Evolutionary conservation across 495 filamentous ascomycete genomes (phyloP), one percentile per base, ranked within the genome.

Genomic region (Trichoderma asperelloides): DNA sequence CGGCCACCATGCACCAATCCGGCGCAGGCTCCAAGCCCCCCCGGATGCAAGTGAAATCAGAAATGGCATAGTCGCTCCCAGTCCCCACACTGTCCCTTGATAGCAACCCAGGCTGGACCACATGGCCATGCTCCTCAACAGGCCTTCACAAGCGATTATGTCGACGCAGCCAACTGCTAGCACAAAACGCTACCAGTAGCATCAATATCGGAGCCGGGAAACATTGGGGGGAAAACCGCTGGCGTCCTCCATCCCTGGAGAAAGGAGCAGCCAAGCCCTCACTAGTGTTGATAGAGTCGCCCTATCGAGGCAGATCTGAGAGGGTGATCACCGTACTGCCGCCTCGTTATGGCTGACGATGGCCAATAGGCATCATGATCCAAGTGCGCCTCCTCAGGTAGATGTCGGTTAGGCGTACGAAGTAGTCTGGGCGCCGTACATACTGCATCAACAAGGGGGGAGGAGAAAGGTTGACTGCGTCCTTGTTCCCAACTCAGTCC

Each of bases 241-340:
- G 33, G 55, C 25, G 55, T 60, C 55, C 15, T 60, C 55, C 55
- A 30, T 60, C 55, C 55, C 30, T 1, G 55, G 43, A 47, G 43
- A 47, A n/a, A 60, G 23, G 55, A 60, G 27, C 8, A 25, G 55
- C 55, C 49, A 55, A 55, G 49, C 3, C 49, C 21, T 60, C 55
- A 13, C 23, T 60, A 30, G 27, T 25, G 55, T 12, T 60, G 11
- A 25, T 27, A 11, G 49, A 27, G 8, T 60, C 55, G 55, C 55
- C 55, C 55, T 60, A 60, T 60, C 55, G 55, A 60, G 55, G 55
- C 55, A 60, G 55, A 60, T 60, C 55, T 60, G 12, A 28, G 25
- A 51, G 55, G 55, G 3, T 60, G 23, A 60, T 60, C 55, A 60
- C 55, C 55, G 27, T 30, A 12, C 55, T 60, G 27, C 55, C 55